Percentiles rank a stretch among this genome's conserved stretches.
phyloP scores from a whole-genome alignment of 805 yeast genomes.

The Ogataea haglerorum region DNA sequence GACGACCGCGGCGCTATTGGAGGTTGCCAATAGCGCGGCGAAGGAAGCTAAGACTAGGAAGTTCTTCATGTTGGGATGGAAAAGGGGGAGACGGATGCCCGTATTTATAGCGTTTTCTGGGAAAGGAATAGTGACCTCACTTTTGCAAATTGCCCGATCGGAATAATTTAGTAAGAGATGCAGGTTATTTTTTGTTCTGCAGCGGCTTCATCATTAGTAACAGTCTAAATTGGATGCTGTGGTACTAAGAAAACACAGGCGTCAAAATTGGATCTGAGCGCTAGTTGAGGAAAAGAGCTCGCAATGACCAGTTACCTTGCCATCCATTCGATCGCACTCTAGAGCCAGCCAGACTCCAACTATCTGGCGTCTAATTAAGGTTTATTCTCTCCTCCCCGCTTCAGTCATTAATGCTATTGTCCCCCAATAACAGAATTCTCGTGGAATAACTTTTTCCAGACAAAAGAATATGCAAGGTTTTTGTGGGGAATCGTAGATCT shows the following conservation, averaged over 20 bases:
- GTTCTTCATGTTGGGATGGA: not conserved
- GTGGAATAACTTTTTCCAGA: not conserved
- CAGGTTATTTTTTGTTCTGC: not conserved
- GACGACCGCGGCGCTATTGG: constrained; percentile 2
- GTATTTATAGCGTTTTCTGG: not conserved
- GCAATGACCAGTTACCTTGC: too few relatives aligned
- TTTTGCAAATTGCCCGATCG: not conserved
- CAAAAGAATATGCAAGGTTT: not conserved
- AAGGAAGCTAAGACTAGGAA: not conserved
- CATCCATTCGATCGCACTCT: too few relatives aligned
- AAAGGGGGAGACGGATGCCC: not conserved
- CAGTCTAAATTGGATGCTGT: too few relatives aligned
- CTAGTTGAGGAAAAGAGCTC: too few relatives aligned
- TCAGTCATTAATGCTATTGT: not conserved
- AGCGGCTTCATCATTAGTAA: not conserved
- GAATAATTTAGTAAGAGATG: not conserved
- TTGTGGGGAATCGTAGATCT: not conserved
- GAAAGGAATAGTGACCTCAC: not conserved
- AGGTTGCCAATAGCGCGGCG: constrained; percentile 1
- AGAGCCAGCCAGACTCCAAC: too few relatives aligned
- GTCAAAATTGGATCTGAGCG: too few relatives aligned
- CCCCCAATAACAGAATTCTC: not conserved
- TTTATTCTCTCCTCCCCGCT: not conserved
- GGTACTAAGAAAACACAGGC: too few relatives aligned
- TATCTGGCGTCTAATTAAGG: too few relatives aligned